Percentiles rank a stretch among this genome's conserved stretches.
Conservation (phyloP, 2,329 filamentous ascomycete genomes). For the Pyrenophora seminiperda region DNA sequence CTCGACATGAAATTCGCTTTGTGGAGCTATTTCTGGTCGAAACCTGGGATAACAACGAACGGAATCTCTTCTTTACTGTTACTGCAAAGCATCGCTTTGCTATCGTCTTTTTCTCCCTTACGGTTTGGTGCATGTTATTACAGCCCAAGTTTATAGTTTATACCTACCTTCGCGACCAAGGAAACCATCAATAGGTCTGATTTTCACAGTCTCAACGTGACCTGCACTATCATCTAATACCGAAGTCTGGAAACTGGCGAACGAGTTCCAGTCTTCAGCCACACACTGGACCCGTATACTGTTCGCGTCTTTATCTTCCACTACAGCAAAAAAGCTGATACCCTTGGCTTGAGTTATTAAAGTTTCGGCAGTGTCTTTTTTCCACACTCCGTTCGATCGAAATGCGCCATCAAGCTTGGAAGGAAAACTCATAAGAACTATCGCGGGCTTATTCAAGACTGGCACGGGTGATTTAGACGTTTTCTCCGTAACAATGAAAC, state of each 20-base stretch:
- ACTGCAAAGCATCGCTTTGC: no score
- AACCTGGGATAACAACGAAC: no score
- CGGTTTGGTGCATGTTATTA: no score
- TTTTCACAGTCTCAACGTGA: constrained; percentile 14
- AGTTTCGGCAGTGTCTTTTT: constrained; percentile 3
- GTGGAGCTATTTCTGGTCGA: no score
- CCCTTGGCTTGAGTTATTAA: constrained; percentile 10
- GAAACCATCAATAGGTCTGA: constrained; percentile 27
- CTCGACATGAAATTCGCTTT: no score
- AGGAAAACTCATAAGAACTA: constrained; percentile 23
- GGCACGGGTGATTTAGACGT: not conserved
- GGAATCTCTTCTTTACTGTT: no score
- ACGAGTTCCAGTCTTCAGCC: constrained; percentile 2
- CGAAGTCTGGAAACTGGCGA: constrained; percentile 19
- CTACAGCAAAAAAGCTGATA: constrained; percentile 12
- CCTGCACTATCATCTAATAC: constrained; percentile 7
- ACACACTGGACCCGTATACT: constrained; percentile 19
- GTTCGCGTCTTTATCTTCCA: constrained; percentile 18
- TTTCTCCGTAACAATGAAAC: constrained; percentile 12
- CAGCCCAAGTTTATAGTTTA: constrained; percentile 11
- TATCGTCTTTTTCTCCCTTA: no score
- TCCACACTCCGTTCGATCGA: constrained; percentile 13
- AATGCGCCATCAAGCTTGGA: constrained; percentile 12
- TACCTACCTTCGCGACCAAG: constrained; percentile 17
- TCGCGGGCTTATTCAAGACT: constrained; percentile 14